A percentile compares a stretch with the other conserved stretches of the same genome.
phyloP scores from a whole-genome alignment of 2,329 filamentous ascomycete species.

The Leptographium radiaticola region DNA sequence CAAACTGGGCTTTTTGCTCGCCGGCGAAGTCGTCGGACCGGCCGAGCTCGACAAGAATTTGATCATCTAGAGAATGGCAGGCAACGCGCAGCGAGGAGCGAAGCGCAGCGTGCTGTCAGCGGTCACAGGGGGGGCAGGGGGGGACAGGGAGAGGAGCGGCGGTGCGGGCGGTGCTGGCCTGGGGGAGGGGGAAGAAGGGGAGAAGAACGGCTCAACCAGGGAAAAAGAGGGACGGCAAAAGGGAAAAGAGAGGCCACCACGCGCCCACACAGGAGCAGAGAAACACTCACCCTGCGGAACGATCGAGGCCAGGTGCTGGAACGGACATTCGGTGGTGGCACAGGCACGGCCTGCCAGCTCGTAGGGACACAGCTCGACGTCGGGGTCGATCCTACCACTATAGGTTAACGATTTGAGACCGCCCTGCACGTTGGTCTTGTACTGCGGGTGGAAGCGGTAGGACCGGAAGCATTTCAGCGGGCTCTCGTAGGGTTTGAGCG shows the following conservation, averaged over 20 bases:
- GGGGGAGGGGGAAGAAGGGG: conserved; percentile 12
- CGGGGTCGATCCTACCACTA: conserved; percentile 75
- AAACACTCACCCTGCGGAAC: conserved; percentile 57
- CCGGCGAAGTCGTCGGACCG: conserved; percentile 50
- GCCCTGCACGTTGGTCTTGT: conserved; percentile 51
- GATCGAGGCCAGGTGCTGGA: conserved; percentile 69
- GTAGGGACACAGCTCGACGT: conserved; percentile 61
- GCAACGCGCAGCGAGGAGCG: conserved; percentile 13
- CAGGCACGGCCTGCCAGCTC: conserved; percentile 61
- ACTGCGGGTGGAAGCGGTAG: conserved; percentile 81
- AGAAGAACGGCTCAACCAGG: conserved; percentile 14
- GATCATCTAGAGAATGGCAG: conserved; percentile 44
- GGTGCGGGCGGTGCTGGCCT: conserved; percentile 8
- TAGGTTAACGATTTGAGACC: conserved; percentile 86
- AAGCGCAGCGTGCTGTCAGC: conserved; percentile 30
- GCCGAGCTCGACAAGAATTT: conserved; percentile 60
- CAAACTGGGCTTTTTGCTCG: conserved; percentile 48
- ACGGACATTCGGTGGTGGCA: conserved; percentile 55
- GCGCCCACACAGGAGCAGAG: neutral
- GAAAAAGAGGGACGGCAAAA: neutral
- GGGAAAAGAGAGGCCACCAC: neutral
- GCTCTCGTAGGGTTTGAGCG: conserved; percentile 57
- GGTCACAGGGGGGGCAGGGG: conserved; percentile 20
- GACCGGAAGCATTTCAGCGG: conserved; percentile 72
- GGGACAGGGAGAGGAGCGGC: neutral